A percentile compares a stretch with the other conserved stretches of the same genome.
Evolutionary conservation across 352 stramenopile genomes (phyloP).

Genomic region (Peronospora tabacina): DNA sequence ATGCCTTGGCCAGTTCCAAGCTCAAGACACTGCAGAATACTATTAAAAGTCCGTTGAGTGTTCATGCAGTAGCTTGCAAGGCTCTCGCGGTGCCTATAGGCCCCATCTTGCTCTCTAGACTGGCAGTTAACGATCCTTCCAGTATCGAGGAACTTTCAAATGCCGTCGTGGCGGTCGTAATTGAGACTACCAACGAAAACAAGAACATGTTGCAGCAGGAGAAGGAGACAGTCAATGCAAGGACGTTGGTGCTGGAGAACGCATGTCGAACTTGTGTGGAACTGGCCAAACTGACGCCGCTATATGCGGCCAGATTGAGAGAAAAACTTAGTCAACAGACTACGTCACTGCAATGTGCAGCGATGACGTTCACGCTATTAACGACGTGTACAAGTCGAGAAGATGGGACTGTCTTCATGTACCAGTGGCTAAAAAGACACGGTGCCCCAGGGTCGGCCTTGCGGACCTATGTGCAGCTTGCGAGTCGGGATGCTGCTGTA

Average conservation of each 20-base stretch:
- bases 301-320: constrained; percentile 29
- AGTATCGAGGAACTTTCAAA: constrained; percentile 34
- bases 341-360: constrained; percentile 25
- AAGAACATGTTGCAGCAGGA: constrained; percentile 31
- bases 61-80: constrained; percentile 10
- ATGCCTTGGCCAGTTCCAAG: constrained; percentile 28
- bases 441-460: constrained; percentile 15
- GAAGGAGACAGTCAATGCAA: constrained; percentile 16
- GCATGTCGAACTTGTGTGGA: constrained; percentile 21
- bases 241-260: constrained; percentile 11
- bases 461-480: constrained; percentile 23
- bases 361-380: constrained; percentile 17
- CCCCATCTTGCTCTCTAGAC: constrained; percentile 31
- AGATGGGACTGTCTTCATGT: constrained; percentile 37
- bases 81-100: constrained; percentile 34
- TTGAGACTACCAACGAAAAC: constrained; percentile 8
- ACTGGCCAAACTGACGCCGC: constrained; percentile 32
- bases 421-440: constrained; percentile 34
- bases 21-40: constrained; percentile 22
- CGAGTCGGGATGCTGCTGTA: constrained; percentile 7
- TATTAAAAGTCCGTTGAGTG: constrained; percentile 10
- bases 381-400: constrained; percentile 12
- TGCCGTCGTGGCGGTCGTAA: constrained; percentile 27
- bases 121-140: constrained; percentile 48
- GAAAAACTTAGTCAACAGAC: constrained; percentile 29